A percentile compares a stretch with the other conserved stretches of the same genome.
Conservation (phyloP, 164 flowering plant genomes). For the Aristolochia fimbriata region DNA sequence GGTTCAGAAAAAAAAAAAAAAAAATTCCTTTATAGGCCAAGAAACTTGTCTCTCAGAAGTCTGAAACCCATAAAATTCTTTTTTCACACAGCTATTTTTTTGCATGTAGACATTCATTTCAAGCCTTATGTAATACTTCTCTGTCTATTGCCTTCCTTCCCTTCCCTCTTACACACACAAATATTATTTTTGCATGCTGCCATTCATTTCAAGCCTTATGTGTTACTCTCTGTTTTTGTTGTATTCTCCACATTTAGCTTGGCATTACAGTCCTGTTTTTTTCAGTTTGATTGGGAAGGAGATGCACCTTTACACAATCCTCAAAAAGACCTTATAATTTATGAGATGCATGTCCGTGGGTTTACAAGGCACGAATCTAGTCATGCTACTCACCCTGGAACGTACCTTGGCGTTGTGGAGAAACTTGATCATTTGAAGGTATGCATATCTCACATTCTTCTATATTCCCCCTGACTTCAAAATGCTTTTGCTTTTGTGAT, state of each 20-base stretch:
- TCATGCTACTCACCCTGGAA: slow-evolving; percentile 57
- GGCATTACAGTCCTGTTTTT: background rate
- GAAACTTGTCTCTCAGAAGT: too few relatives aligned
- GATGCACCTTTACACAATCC: slow-evolving; percentile 67
- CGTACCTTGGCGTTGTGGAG: slow-evolving; percentile 81
- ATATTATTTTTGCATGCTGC: too few relatives aligned
- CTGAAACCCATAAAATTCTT: too few relatives aligned
- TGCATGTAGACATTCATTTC: too few relatives aligned
- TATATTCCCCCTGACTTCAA: too few relatives aligned
- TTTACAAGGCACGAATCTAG: slow-evolving; percentile 92
- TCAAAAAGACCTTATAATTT: slow-evolving; percentile 73
- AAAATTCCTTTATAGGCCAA: too few relatives aligned
- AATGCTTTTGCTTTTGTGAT: too few relatives aligned
- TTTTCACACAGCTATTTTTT: too few relatives aligned
- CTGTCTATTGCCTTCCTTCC: too few relatives aligned
- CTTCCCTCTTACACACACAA: too few relatives aligned
- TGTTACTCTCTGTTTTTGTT: slow-evolving; percentile 1
- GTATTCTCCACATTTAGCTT: background rate
- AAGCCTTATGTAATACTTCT: too few relatives aligned
- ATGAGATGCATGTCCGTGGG: slow-evolving; percentile 98
- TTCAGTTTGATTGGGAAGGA: slow-evolving; percentile 97
- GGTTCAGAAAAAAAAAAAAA: too few relatives aligned
- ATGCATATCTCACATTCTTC: background rate
- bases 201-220: background rate
- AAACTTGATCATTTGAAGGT: slow-evolving; percentile 93